Conservation (phyloP, 306 rosid species). For the Arachis stenosperma region DNA sequence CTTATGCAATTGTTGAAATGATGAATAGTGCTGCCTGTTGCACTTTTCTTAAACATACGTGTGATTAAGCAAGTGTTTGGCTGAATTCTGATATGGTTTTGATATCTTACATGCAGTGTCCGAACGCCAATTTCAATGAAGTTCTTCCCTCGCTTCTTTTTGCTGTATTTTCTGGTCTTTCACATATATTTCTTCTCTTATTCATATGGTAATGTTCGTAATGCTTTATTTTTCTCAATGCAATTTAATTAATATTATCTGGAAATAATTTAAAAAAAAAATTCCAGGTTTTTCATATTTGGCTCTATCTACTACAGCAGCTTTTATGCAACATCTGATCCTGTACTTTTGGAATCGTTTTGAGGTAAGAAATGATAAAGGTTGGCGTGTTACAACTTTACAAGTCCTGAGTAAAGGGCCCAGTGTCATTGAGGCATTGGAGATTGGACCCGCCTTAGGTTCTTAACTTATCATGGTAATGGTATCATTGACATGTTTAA, state of each 20-base stretch:
- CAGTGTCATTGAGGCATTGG: not conserved
- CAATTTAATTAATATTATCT: conserved; percentile 23
- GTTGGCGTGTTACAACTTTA: conserved; percentile 8
- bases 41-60: not conserved
- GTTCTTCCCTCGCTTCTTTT: conserved; percentile 98
- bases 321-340: conserved; percentile 95
- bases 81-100: conserved; percentile 47
- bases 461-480: not conserved
- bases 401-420: not conserved
- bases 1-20: not conserved
- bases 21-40: conserved; percentile 20
- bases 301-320: conserved; percentile 97
- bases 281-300: conserved; percentile 91
- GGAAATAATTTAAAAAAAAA: conserved; percentile 37
- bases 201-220: conserved; percentile 72
- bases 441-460: not conserved
- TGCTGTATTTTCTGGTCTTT: conserved; percentile 93
- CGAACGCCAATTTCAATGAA: conserved; percentile 99
- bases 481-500: not conserved
- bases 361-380: conserved; percentile 65
- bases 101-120: conserved; percentile 67
- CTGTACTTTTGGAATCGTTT: conserved; percentile 97
- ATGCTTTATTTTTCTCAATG: conserved; percentile 13
- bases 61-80: conserved; percentile 17
- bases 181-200: conserved; percentile 99